Evolutionary conservation across 345 rosid species (phyloP), one percentile per base, ranked within the genome.

Genomic region (Moringa oleifera): DNA sequence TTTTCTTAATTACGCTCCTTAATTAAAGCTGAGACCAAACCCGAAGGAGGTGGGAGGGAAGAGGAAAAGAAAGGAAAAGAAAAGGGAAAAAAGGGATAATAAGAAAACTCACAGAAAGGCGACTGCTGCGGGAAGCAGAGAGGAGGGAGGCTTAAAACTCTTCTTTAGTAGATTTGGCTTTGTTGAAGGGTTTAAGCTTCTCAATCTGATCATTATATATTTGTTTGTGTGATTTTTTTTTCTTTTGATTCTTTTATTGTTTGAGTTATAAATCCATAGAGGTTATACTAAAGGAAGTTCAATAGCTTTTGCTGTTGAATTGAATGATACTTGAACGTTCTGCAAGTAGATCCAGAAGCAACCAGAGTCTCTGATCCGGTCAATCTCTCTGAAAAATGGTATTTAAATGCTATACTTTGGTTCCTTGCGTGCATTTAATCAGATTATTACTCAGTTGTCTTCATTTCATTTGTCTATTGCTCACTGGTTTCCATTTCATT

Each of bases 121-220:
- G 37, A 11, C 47, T 18, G 5, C 37, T 33, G 11, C 47, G 21
- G 49, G 10, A 21, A 21, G 25, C 28, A 25, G 18, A 57, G 53
- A 45, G 19, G 67, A 61, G 62, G 57, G 69, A 58, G 65, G 76
- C 74, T 79, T 72, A 77, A 63, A 64, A 78, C 78, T 78, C 79
- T 71, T 76, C 78, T 77, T 71, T 76, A 69, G 21, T 47, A 31
- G 31, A 51, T 67, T 68, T 70, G 55, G 18, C 33, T 50, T 72
- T 68, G 63, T 64, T 70, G 77, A 78, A 77, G 77, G 62, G 80
- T 71, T 73, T 73, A 70, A 79, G 83, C 79, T 73, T 77, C 75
- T 78, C 67, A 28, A 13, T 62, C n/a, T n/a, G n/a, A n/a, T n/a
- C n/a, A n/a, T 25, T n/a, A 17, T 58, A 33, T 63, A 16, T 56